A percentile compares a stretch with the other conserved stretches of the same genome.
phyloP scores from a whole-genome alignment of 768 basidiomycete species.

The Gelatoporia subvermispora region DNA sequence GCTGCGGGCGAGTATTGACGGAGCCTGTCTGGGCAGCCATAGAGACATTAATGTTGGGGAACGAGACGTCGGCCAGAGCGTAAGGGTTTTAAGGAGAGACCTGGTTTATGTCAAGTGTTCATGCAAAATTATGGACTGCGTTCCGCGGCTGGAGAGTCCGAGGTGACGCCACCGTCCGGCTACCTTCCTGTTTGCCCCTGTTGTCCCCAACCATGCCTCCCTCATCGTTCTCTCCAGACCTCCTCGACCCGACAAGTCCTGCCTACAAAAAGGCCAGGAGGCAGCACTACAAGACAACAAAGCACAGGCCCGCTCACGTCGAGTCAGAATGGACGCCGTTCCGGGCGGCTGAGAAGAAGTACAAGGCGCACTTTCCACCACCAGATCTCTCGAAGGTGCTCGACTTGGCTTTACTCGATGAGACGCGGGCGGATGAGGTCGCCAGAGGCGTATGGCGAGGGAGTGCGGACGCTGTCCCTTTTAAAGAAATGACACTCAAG shows the following conservation, averaged over 20 bases:
- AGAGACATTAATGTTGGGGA: conserved; percentile 49
- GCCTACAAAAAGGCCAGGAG: conserved; percentile 59
- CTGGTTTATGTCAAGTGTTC: background rate
- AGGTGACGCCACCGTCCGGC: conserved; percentile 15
- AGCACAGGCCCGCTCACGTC: conserved; percentile 39
- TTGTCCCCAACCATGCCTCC: conserved; percentile 1
- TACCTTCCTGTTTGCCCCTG: background rate
- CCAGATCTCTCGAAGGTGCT: conserved; percentile 67
- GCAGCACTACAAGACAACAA: conserved; percentile 57
- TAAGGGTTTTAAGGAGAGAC: no score
- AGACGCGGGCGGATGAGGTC: conserved; percentile 36
- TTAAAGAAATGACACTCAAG: conserved; percentile 26
- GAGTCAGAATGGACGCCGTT: conserved; percentile 70
- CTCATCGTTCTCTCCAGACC: background rate
- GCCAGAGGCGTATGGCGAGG: conserved; percentile 45
- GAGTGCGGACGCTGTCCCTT: conserved; percentile 31
- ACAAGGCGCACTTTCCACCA: conserved; percentile 74
- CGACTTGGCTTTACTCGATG: conserved; percentile 54
- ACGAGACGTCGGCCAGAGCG: no score
- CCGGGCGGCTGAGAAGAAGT: conserved; percentile 73
- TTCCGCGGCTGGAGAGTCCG: background rate
- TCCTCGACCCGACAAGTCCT: conserved; percentile 40
- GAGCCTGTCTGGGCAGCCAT: conserved; percentile 63
- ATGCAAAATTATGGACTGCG: background rate
- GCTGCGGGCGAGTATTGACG: conserved; percentile 38